Evolutionary conservation across 257 asterid genomes (phyloP), one percentile per base, ranked within the genome.

Genomic region (Salvia splendens): DNA sequence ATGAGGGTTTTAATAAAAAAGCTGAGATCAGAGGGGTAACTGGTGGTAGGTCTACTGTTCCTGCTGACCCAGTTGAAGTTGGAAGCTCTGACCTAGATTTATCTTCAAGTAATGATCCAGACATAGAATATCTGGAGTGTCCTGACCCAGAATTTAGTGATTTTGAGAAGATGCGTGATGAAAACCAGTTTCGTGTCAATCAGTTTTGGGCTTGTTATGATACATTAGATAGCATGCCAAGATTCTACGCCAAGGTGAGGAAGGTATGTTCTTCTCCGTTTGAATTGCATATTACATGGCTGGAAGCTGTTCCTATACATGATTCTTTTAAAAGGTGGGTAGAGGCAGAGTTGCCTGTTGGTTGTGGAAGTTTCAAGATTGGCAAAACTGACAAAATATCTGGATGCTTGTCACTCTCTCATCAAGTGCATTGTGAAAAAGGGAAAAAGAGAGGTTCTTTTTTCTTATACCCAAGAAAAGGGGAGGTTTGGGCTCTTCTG

Each of bases 141-240:
- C 84, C 83, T 61, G 89, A 80, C 69, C 73, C 92, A 54, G 95
- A 87, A 66, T 87, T 85, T 70, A 64, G 59, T 59, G 79, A 83
- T 74, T 87, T 87, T 36, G 88, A 85, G 2, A 74, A 59, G 53
- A 63, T 36, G 45, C 77, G 82, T 17, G 79, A 80, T 12, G 77
- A 71, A 60, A 69, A 50, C 33, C 14, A 64, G 11, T 87, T 87
- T 67, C 65, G 51, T 20, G 78, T 61, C 41, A 70, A 58, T 73
- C 89, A 83, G 70, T 69, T 75, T 76, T 87, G 95, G 95, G 92
- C 95, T 54, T 77, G 77, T 47, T 87, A 79, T 64, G 95, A 85
- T 65, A 28, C 78, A 58, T 12, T 32, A 33, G 95, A 85, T 64
- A 64, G 79, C 66, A 83, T 87, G 95, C 95, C 92, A 38, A 83